A percentile compares a stretch with the other conserved stretches of the same genome.
These are phyloP conservation scores for Cordyceps militaris DNA, from an alignment of 2,329 filamentous ascomycete genomes.

Conservation along the genomic window DNA sequence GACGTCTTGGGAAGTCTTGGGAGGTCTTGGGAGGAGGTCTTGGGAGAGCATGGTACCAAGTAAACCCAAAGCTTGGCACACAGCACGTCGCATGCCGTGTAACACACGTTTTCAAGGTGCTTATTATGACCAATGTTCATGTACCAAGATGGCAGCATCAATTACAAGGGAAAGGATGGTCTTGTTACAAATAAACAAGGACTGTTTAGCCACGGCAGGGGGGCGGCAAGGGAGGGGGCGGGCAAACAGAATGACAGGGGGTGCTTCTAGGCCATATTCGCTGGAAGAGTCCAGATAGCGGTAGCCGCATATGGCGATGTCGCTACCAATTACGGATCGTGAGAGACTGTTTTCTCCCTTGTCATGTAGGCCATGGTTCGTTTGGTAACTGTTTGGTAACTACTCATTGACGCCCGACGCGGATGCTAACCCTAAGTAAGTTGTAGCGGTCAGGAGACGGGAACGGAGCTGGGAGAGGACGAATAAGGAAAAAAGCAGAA, in stretches of 20 bases:
- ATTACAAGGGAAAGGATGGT: neutral
- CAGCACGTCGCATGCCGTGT: neutral
- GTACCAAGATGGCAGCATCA: neutral
- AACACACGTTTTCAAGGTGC: neutral
- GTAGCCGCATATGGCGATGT: neutral
- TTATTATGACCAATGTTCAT: neutral
- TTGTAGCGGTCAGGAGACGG: slow-evolving; percentile 1
- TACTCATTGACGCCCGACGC: slow-evolving; percentile 2
- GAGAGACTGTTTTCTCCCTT: neutral
- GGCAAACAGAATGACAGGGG: neutral
- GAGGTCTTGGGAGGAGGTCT: too few species aligned
- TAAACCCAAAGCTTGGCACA: slow-evolving; percentile 4
- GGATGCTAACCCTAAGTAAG: neutral
- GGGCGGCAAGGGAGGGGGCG: too few species aligned
- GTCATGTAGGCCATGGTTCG: neutral
- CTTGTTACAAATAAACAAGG: neutral
- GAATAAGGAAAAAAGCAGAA: too few species aligned
- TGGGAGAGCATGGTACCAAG: too few species aligned
- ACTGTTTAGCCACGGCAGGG: neutral
- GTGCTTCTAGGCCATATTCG: neutral
- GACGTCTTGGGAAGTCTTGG: neutral
- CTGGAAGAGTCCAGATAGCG: neutral
- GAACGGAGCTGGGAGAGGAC: neutral
- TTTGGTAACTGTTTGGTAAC: too few species aligned
- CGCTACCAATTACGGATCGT: too few species aligned